These are phyloP conservation scores for Metschnikowia matae DNA, from an alignment of 805 yeast genomes.

Conservation along the genomic window DNA sequence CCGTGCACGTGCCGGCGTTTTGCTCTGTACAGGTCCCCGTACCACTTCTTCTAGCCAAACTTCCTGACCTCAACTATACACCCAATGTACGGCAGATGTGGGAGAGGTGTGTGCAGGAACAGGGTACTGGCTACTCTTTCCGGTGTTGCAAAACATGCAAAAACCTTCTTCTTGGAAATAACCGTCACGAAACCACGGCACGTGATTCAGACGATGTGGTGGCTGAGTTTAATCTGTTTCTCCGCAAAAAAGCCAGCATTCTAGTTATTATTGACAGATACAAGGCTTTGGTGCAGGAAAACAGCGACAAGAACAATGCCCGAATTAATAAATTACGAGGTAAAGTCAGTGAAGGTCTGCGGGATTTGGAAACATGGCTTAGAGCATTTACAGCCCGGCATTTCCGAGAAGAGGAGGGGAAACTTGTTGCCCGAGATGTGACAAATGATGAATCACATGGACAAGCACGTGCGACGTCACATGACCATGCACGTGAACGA, in stretches of 20 bases:
- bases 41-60: conserved; percentile 32
- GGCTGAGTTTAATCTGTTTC: conserved; percentile 20
- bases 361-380: conserved; percentile 30
- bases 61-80: conserved; percentile 35
- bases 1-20: conserved; percentile 20
- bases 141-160: conserved; percentile 73
- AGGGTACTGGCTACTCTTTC: conserved; percentile 20
- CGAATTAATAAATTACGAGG: conserved; percentile 20
- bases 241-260: conserved; percentile 23
- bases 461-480: not conserved
- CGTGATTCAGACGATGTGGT: conserved; percentile 1
- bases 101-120: conserved; percentile 1
- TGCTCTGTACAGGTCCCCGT: conserved; percentile 77
- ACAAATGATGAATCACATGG: not conserved
- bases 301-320: conserved; percentile 13
- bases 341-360: conserved; percentile 22
- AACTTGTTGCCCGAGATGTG: not conserved
- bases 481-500: not conserved
- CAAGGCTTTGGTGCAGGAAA: conserved; percentile 12
- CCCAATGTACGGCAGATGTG: conserved; percentile 20
- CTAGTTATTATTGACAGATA: conserved; percentile 21
- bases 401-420: conserved; percentile 3
- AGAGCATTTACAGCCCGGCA: conserved; percentile 20
- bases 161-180: conserved; percentile 48
- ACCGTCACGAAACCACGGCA: not conserved